Percentiles rank a stretch among this genome's conserved stretches.
Evolutionary conservation across 179 eudicot genomes (phyloP).

Genomic region (Silene vulgaris): DNA sequence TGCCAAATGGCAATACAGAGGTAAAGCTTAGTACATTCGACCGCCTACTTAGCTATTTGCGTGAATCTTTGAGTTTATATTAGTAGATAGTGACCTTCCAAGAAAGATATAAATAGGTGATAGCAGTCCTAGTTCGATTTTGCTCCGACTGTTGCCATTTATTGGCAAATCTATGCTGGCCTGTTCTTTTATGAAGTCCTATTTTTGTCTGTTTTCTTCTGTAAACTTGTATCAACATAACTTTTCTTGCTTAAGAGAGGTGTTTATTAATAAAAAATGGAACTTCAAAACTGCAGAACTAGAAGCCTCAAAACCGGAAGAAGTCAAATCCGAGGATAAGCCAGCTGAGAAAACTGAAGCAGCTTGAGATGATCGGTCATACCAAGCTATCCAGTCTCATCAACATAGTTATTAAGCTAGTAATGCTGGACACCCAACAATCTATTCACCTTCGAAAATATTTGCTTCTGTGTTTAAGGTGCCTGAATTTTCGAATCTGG

Average conservation of each 20-base stretch:
- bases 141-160: no score
- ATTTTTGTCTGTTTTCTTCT: no score
- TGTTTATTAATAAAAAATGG: no score
- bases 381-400: not conserved
- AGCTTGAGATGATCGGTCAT: conserved; percentile 13
- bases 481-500: not conserved
- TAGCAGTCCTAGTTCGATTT: no score
- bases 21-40: no score
- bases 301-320: conserved; percentile 34
- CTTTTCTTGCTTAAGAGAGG: not conserved
- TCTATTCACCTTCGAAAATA: conserved; percentile 7
- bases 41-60: no score
- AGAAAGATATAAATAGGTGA: no score
- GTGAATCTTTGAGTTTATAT: no score
- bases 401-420: not conserved
- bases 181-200: no score
- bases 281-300: conserved; percentile 19
- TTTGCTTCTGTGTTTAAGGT: not conserved
- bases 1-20: no score
- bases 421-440: not conserved
- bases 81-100: no score
- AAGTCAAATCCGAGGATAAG: conserved; percentile 20
- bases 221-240: not conserved
- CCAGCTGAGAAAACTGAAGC: conserved; percentile 28
- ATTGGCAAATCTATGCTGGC: no score